These are phyloP conservation scores for Angophora floribunda DNA, from an alignment of 345 rosid species.

Conservation along the genomic window DNA sequence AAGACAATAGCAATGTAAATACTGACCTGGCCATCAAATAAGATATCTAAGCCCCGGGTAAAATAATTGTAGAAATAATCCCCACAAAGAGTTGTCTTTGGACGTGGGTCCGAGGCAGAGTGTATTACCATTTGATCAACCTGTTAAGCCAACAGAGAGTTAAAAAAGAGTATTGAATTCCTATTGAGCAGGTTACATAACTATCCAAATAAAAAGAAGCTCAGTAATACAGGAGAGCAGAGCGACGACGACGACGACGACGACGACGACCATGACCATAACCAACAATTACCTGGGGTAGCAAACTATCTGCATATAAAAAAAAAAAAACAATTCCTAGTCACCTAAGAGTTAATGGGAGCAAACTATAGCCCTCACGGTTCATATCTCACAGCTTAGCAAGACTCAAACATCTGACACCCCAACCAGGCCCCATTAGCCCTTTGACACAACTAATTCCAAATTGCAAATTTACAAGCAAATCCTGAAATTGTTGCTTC, in stretches of 20 bases:
- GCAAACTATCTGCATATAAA: background rate
- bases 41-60: constrained; percentile 91
- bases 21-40: constrained; percentile 92
- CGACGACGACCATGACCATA: background rate
- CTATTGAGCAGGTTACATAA: background rate
- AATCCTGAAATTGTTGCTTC: background rate
- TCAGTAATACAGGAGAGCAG: background rate
- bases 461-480: background rate
- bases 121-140: constrained; percentile 99
- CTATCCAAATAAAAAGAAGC: background rate
- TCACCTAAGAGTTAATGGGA: background rate
- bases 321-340: background rate
- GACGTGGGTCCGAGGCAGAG: constrained; percentile 82
- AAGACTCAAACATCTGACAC: background rate
- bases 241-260: background rate
- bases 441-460: background rate
- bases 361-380: background rate
- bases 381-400: background rate
- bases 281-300: background rate
- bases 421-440: background rate
- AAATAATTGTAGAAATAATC: constrained; percentile 96
- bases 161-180: background rate
- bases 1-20: background rate
- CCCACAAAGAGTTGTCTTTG: constrained; percentile 76
- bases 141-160: constrained; percentile 22